Base-by-base conservation (phyloP, 192 early-diverging fungal species). In the Kickxella alabastrina region DNA sequence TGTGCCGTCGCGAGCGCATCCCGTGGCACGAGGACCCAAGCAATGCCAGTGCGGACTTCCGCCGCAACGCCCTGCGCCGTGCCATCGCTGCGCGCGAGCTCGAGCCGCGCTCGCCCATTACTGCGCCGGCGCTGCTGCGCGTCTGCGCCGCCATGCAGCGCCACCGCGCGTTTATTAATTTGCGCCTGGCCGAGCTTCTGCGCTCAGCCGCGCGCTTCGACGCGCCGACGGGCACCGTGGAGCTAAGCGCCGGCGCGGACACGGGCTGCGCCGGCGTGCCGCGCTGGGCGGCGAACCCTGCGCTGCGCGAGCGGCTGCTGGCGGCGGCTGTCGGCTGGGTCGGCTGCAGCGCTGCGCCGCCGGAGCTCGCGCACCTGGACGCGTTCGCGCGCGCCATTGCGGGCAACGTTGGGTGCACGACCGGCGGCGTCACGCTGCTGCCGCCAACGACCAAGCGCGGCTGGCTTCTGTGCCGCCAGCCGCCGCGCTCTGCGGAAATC, bases 11-110 rank as follows among this genome's bases (percentile, higher is more conserved):
- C 1, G 36, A 44, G 15, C 31, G 43, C 7, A 66, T 77, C 15
- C 46, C 34, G 19, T 77, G 74, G 74, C 43, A 57, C 19, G 74
- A 77, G 37, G 74, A 77, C 31, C 40, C 49, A n/a, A 70, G 67
- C 46, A 77, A 77, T 43, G 29, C 17, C 23, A 66, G 69, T 28
- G 45, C 41, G 12, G 46, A 62, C 38, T 57, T 76, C 39, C 42
- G 43, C 25, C 56, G 73, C 19, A 76, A 76, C 40, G 22, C 15
- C 19, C 49, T 76, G 35, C 65, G 73, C n/a, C 51, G 59, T 41
- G 36, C 52, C 3, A 69, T 76, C 18, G 22, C 15, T 31, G 27
- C 32, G 43, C 60, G 48, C 5, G 43, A 26, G n/a, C 22, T 14
- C 5, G 15, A 44, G 10, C 26, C 41, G 31, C 23, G 34, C 15